Conservation (phyloP, 2,329 filamentous ascomycete genomes). For the Lachnellula occidentalis region DNA sequence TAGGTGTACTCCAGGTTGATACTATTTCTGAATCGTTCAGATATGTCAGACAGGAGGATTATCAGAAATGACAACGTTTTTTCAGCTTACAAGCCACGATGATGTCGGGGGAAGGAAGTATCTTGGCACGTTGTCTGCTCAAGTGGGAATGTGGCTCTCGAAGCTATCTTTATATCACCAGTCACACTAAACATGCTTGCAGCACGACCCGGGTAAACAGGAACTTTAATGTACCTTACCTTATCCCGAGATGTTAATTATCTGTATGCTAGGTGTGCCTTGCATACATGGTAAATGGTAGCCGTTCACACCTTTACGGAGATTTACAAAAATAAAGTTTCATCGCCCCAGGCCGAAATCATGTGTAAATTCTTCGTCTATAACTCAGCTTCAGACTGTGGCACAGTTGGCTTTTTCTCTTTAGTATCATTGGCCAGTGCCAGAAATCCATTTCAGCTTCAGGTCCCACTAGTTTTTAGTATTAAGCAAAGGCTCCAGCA, state of each 20-base stretch:
- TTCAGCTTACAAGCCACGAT: background rate
- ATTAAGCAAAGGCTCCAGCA: conserved; percentile 8
- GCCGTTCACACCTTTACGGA: background rate
- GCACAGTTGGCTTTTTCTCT: conserved; percentile 12
- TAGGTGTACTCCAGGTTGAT: background rate
- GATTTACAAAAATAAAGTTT: conserved; percentile 5
- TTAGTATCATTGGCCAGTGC: conserved; percentile 12
- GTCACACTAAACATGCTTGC: background rate
- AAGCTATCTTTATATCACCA: background rate
- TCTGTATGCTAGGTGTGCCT: background rate
- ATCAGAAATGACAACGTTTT: background rate
- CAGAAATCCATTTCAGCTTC: conserved; percentile 8
- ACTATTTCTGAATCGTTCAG: background rate
- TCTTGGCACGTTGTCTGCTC: background rate
- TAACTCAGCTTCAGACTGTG: conserved; percentile 15
- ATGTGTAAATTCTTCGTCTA: conserved; percentile 5
- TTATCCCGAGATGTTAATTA: conserved; percentile 3
- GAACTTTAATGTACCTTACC: background rate
- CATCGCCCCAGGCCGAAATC: conserved; percentile 3
- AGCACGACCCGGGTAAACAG: background rate
- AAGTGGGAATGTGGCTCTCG: background rate
- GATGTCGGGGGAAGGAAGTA: conserved; percentile 6
- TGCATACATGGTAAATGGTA: background rate
- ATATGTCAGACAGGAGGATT: background rate
- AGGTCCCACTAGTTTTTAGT: conserved; percentile 1